Evolutionary conservation across 2,329 filamentous ascomycete genomes (phyloP).

Genomic region (Trichoderma oligosporum): DNA sequence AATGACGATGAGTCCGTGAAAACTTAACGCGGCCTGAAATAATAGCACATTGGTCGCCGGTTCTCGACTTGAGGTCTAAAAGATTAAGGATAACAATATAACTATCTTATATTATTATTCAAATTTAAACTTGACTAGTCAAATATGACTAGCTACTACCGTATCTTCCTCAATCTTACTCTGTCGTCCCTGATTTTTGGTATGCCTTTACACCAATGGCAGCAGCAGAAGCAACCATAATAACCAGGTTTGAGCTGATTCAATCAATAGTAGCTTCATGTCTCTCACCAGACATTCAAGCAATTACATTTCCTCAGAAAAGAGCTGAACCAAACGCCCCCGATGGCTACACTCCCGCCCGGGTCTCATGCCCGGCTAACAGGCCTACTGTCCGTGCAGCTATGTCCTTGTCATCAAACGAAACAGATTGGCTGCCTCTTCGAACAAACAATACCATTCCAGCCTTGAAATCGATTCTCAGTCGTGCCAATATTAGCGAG

Average conservation of each 20-base stretch:
- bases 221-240: too few relatives aligned
- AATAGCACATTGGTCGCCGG: neutral
- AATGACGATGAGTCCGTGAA: neutral
- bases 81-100: too few relatives aligned
- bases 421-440: constrained; percentile 22
- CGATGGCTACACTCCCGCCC: constrained; percentile 22
- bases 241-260: neutral
- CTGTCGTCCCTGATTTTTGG: neutral
- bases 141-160: neutral
- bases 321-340: constrained; percentile 14
- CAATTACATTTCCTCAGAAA: neutral
- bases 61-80: neutral
- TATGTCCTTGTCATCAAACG: constrained; percentile 20
- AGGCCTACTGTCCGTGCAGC: constrained; percentile 22
- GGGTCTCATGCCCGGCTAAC: constrained; percentile 21
- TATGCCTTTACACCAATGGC: neutral
- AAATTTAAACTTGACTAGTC: neutral
- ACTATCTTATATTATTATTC: neutral
- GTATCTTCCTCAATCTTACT: neutral
- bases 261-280: neutral
- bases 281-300: neutral
- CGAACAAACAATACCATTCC: constrained; percentile 22
- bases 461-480: constrained; percentile 21
- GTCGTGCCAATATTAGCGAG: constrained; percentile 21
- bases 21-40: neutral